A percentile compares a stretch with the other conserved stretches of the same genome.
phyloP scores from a whole-genome alignment of 169 alveolate species.

The Plasmodium gaboni region DNA sequence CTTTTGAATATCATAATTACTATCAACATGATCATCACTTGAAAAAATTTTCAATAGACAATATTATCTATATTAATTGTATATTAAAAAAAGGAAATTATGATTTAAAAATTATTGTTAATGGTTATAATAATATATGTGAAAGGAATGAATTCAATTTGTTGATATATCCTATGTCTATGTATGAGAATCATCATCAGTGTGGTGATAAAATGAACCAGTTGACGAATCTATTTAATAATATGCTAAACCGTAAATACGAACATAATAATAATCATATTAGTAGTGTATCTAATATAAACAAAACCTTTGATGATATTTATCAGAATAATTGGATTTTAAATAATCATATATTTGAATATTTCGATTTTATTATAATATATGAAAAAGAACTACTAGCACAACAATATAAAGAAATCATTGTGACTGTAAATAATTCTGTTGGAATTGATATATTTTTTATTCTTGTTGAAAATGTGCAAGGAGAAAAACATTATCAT shows the following conservation, averaged over 20 bases:
- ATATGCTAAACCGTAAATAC: background rate
- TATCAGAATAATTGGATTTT: constrained; percentile 40
- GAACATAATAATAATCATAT: background rate
- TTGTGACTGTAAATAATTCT: constrained; percentile 41
- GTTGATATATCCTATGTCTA: constrained; percentile 2
- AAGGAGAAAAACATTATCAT: constrained; percentile 31
- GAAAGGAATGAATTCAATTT: constrained; percentile 22
- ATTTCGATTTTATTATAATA: constrained; percentile 38
- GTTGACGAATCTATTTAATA: constrained; percentile 27
- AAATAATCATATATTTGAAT: constrained; percentile 24
- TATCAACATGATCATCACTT: background rate
- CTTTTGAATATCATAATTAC: too few species aligned
- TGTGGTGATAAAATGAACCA: constrained; percentile 22
- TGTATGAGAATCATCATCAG: constrained; percentile 31
- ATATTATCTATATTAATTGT: constrained; percentile 35
- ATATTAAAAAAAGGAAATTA: constrained; percentile 30
- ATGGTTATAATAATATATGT: constrained; percentile 15
- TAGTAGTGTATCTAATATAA: too few species aligned
- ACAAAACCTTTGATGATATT: background rate
- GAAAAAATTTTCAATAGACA: constrained; percentile 20
- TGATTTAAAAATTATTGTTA: constrained; percentile 4
- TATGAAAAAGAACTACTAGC: constrained; percentile 10
- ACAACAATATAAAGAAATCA: constrained; percentile 13
- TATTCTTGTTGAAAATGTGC: constrained; percentile 1
- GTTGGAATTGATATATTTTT: constrained; percentile 21